Conservation (phyloP, 805 yeast species). For the Candida caryicola region DNA sequence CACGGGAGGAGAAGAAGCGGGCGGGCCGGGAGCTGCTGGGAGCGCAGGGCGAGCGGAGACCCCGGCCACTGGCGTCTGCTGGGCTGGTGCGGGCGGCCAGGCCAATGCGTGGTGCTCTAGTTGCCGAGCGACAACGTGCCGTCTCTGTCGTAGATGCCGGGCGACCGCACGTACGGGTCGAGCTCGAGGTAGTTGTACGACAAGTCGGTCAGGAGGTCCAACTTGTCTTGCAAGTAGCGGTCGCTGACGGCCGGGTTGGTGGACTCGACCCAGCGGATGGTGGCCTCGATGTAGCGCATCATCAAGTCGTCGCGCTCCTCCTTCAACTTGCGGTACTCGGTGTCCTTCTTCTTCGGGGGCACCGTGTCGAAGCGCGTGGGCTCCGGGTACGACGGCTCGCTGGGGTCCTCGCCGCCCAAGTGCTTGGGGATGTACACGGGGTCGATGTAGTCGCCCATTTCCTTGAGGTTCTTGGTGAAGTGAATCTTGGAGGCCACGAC, state of each 20-base stretch:
- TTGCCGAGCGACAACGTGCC: no score
- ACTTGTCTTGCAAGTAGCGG: slow-evolving; percentile 51
- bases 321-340: slow-evolving; percentile 38
- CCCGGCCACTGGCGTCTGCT: no score
- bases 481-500: slow-evolving; percentile 89
- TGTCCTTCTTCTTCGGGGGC: slow-evolving; percentile 40
- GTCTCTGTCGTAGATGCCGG: slow-evolving; percentile 74
- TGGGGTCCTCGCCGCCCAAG: slow-evolving; percentile 70
- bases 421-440: slow-evolving; percentile 59
- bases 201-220: slow-evolving; percentile 49
- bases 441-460: slow-evolving; percentile 62
- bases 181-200: slow-evolving; percentile 61
- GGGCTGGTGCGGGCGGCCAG: no score
- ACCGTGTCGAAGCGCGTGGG: slow-evolving; percentile 59
- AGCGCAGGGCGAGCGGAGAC: no score
- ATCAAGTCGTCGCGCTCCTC: slow-evolving; percentile 55
- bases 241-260: slow-evolving; percentile 49
- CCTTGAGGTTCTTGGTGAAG: slow-evolving; percentile 71
- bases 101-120: no score
- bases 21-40: no score
- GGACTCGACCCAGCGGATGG: slow-evolving; percentile 75
- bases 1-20: no score
- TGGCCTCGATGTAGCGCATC: slow-evolving; percentile 56
- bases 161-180: slow-evolving; percentile 81
- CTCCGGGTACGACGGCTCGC: slow-evolving; percentile 54